These are phyloP conservation scores for Gnaphalium uliginosum DNA, from an alignment of 129 eudicot genomes.

Conservation along the genomic window DNA sequence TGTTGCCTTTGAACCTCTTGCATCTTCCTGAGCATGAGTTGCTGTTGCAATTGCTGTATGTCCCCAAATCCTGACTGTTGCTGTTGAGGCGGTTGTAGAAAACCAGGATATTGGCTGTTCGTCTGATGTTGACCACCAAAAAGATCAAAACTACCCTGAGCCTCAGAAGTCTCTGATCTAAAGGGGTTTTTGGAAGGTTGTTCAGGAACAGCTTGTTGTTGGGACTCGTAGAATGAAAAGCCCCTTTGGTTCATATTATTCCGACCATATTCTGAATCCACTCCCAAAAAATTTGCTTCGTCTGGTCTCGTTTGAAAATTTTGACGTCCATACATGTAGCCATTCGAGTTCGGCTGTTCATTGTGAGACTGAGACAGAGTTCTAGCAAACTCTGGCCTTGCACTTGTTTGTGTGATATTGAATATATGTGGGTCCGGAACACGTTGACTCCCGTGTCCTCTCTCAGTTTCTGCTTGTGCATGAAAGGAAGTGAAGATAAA, in stretches of 20 bases:
- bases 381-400: constrained; percentile 59
- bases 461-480: constrained; percentile 56
- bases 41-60: constrained; percentile 81
- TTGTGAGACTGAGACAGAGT: constrained; percentile 46
- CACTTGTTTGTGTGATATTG: constrained; percentile 48
- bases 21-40: constrained; percentile 68
- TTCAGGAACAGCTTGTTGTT: constrained; percentile 55
- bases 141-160: constrained; percentile 70
- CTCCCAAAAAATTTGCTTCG: constrained; percentile 70
- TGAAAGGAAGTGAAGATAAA: constrained; percentile 12
- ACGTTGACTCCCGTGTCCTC: constrained; percentile 56
- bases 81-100: constrained; percentile 59
- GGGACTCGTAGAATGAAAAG: constrained; percentile 48
- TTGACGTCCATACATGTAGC: constrained; percentile 57
- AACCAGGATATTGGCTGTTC: constrained; percentile 58
- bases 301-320: constrained; percentile 54
- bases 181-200: constrained; percentile 43
- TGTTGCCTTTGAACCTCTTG: constrained; percentile 89
- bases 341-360: constrained; percentile 63
- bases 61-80: constrained; percentile 71
- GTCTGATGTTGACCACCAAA: constrained; percentile 85
- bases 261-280: constrained; percentile 63
- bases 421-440: constrained; percentile 53
- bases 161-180: constrained; percentile 53
- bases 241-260: constrained; percentile 55